Conservation (phyloP, 345 rosid species). For the Aquilaria yunnanensis region DNA sequence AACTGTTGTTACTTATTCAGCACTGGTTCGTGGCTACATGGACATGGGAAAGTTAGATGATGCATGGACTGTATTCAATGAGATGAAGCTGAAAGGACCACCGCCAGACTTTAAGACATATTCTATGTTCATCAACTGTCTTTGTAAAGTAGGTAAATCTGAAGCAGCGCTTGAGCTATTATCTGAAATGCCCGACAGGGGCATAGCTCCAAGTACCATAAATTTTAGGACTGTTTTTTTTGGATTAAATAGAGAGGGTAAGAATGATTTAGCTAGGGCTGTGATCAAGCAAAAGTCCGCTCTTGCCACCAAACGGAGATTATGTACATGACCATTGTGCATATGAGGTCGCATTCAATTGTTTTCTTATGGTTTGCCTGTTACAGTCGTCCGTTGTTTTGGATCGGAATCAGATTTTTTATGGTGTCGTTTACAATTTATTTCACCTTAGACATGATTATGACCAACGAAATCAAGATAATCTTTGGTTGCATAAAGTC, state of each 20-base stretch:
- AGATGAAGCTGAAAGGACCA: constrained; percentile 43
- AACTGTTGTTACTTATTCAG: constrained; percentile 62
- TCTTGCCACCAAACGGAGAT: constrained; percentile 35
- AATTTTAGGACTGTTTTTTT: constrained; percentile 57
- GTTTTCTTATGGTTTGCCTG: no score
- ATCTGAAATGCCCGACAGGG: constrained; percentile 49
- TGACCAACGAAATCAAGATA: no score
- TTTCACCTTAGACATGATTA: no score
- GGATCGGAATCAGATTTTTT: no score
- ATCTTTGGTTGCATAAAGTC: no score
- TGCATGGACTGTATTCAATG: constrained; percentile 48
- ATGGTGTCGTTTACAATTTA: no score
- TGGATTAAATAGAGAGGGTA: constrained; percentile 74
- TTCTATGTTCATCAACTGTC: constrained; percentile 52
- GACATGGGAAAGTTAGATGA: constrained; percentile 36
- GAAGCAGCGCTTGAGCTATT: constrained; percentile 59
- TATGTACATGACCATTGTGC: constrained; percentile 24
- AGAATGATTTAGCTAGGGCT: constrained; percentile 47
- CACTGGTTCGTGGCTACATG: constrained; percentile 64
- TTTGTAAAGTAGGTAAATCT: constrained; percentile 53
- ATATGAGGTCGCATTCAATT: no score
- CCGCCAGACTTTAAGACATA: constrained; percentile 72
- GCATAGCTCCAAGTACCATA: constrained; percentile 58
- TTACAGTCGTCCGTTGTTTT: no score
- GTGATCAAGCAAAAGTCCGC: constrained; percentile 49